Evolutionary conservation across 2,329 filamentous ascomycete species (phyloP), one percentile per base, ranked within the genome.

Genomic region (Aspergillus amoenus): DNA sequence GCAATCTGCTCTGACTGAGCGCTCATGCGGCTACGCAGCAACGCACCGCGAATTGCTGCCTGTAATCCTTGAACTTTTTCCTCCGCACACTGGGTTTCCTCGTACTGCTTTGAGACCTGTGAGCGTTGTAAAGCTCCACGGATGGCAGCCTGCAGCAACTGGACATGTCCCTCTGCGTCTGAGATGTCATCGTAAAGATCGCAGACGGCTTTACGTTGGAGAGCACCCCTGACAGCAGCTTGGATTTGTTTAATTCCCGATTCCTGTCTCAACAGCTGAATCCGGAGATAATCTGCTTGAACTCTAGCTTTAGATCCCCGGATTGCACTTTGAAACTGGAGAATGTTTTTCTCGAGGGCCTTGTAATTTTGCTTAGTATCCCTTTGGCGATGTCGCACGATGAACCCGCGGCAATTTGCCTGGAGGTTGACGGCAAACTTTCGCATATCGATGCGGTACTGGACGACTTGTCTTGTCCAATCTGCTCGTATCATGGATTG

Each of bases 401-500:
- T 77, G 70, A 89, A 89, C 3, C 91, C 93, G 47, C 93, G 86
- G 3, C 85, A 84, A 5, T 86, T 82, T 60, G 91, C 92, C 73
- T 99, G 94, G 17, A 97, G 82, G 60, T 86, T 82, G 27, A 89
- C 79, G 2, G 93, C 90, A 69, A 96, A 96, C 18, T 79, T 83
- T 55, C 85, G 84, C 93, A 96, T 97, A 63, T 88, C 85, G 56
- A 94, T 78, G 47, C 90, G 85, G 74, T 97, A 97, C 60, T 85
- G 84, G 63, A 88, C 84, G 56, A 97, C 84, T 71, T 97, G 91
- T 45, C 93, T 83, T 2, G 90, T 84, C 76, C 91, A 96, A 67
- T 95, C 91, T 52, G 92, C 95, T 58, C 94, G 87, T 55, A 97
- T 89, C 40, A 88, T 85, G 7, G 93, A 86, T 73, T 99, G 95